phyloP scores from a whole-genome alignment of 768 basidiomycete genomes.

The Termitomyces heimii region DNA sequence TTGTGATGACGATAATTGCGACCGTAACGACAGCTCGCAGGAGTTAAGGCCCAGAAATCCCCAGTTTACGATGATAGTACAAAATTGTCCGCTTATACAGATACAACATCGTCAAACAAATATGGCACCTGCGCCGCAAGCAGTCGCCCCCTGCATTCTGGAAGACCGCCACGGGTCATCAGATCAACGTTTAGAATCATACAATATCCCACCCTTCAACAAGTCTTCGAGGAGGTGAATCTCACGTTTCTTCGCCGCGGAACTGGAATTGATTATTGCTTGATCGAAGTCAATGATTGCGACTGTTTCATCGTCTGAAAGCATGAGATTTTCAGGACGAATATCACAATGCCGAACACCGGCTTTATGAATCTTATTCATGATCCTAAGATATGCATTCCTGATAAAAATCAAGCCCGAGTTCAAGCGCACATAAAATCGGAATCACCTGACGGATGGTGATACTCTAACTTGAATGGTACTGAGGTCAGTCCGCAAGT shows the following conservation, averaged over 20 bases:
- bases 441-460: conserved; percentile 1
- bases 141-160: no score
- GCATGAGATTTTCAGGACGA: conserved; percentile 7
- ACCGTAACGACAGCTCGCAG: not conserved
- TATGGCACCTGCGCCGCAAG: not conserved
- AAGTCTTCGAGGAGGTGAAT: not conserved
- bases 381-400: not conserved
- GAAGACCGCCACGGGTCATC: no score
- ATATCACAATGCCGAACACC: conserved; percentile 12
- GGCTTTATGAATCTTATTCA: conserved; percentile 6
- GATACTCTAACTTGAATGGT: not conserved
- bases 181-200: not conserved
- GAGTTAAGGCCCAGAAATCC: not conserved
- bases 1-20: no score
- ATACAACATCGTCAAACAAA: no score
- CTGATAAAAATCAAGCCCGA: not conserved
- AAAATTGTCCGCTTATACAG: no score
- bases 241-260: not conserved
- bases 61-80: no score
- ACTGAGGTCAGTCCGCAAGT: not conserved
- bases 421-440: not conserved
- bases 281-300: conserved; percentile 12
- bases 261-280: not conserved
- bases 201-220: not conserved
- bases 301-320: conserved; percentile 3